Evolutionary conservation across 2,329 filamentous ascomycete genomes (phyloP).

Genomic region (Diplodia mutila): DNA sequence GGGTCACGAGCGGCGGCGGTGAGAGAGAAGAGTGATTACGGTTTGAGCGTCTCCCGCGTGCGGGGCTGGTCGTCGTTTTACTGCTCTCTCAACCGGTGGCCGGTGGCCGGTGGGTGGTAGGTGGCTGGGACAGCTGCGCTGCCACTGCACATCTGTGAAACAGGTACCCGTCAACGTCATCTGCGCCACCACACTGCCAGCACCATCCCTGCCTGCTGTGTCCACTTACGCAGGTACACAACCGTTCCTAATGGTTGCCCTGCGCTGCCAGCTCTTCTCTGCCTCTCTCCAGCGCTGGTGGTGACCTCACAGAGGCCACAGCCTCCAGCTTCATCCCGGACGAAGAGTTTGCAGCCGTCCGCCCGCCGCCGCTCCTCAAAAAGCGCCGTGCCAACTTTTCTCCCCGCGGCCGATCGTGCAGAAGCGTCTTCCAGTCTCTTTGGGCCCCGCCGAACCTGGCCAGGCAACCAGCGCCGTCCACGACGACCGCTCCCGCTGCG

Average conservation of each 20-base stretch:
- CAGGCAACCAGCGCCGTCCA: conserved; percentile 14
- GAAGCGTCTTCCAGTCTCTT: not conserved
- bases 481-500: not conserved
- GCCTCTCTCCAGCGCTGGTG: not conserved
- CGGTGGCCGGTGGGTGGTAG: too few relatives aligned
- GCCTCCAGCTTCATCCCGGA: not conserved
- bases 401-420: not conserved
- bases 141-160: not conserved
- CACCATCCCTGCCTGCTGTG: not conserved
- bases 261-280: not conserved
- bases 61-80: not conserved
- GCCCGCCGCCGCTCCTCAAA: not conserved
- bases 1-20: conserved; percentile 18
- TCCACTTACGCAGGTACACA: conserved; percentile 12
- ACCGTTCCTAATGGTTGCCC: not conserved
- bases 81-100: not conserved
- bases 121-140: conserved; percentile 9
- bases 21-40: not conserved
- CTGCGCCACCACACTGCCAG: not conserved
- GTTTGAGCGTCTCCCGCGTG: not conserved
- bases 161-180: conserved; percentile 5
- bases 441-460: not conserved
- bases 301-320: not conserved
- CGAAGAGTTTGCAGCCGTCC: not conserved
- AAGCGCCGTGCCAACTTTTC: not conserved